Evolutionary conservation across 2,329 filamentous ascomycete species (phyloP).

Genomic region (Byssothecium circinans): DNA sequence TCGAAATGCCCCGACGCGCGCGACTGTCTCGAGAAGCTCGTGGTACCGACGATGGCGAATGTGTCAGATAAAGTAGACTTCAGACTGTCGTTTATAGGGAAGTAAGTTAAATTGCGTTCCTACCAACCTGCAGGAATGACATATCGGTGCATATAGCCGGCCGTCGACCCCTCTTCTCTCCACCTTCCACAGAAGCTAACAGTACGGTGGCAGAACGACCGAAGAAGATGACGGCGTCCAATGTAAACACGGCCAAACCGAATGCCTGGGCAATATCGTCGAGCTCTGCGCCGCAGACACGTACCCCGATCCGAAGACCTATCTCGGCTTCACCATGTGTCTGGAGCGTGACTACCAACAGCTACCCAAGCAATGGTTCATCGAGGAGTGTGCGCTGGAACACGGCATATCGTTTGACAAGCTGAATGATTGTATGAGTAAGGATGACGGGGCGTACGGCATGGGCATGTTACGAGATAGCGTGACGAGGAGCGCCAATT

Average conservation of each 20-base stretch:
- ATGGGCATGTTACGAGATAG: conserved; percentile 68
- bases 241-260: conserved; percentile 85
- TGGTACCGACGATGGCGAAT: conserved; percentile 84
- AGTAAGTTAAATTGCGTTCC: conserved; percentile 50
- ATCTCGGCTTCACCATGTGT: conserved; percentile 92
- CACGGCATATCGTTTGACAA: conserved; percentile 82
- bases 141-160: neutral
- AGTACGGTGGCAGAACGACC: conserved; percentile 51
- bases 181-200: neutral
- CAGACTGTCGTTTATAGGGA: conserved; percentile 85
- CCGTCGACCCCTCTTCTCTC: neutral
- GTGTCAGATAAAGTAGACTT: conserved; percentile 87
- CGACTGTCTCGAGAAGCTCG: conserved; percentile 76
- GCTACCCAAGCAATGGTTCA: conserved; percentile 76
- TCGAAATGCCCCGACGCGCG: conserved; percentile 87
- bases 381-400: conserved; percentile 87
- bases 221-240: conserved; percentile 78
- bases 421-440: conserved; percentile 79
- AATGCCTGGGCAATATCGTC: conserved; percentile 93
- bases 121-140: neutral
- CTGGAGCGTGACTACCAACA: conserved; percentile 72
- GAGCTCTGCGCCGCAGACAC: conserved; percentile 85
- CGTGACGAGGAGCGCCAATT: conserved; percentile 61
- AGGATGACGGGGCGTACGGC: conserved; percentile 72
- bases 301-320: conserved; percentile 83